Evolutionary conservation across 2,329 filamentous ascomycete species (phyloP).

Genomic region (Cordyceps cateniannulata): DNA sequence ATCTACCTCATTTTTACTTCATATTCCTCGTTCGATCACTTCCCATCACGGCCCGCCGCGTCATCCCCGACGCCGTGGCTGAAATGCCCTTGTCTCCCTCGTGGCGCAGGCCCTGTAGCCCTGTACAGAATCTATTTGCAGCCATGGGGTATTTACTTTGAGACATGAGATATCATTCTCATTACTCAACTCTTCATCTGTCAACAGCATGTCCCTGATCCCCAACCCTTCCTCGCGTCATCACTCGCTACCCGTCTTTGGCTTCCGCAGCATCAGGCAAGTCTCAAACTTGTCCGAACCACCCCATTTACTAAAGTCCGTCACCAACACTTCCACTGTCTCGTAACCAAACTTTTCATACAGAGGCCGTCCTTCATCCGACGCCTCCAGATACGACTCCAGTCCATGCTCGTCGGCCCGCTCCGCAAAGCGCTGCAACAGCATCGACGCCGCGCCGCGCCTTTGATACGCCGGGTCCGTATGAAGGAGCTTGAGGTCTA

Average conservation of each 20-base stretch:
- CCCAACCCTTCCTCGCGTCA: background rate
- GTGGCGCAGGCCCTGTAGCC: background rate
- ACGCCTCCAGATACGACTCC: constrained; percentile 31
- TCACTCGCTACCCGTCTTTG: background rate
- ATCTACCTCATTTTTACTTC: background rate
- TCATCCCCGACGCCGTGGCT: background rate
- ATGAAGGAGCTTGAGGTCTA: constrained; percentile 32
- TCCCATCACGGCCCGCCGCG: background rate
- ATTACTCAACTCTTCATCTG: no score
- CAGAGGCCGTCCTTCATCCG: constrained; percentile 23
- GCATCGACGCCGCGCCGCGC: constrained; percentile 27
- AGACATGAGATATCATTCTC: no score
- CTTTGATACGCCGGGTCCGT: constrained; percentile 31
- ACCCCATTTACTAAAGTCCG: constrained; percentile 25
- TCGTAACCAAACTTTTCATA: constrained; percentile 31
- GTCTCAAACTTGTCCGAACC: constrained; percentile 17
- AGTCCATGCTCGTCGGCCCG: constrained; percentile 31
- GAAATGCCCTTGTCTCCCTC: background rate
- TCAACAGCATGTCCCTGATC: background rate
- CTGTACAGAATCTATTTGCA: no score
- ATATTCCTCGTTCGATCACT: no score
- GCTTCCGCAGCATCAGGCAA: constrained; percentile 10
- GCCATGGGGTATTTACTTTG: no score
- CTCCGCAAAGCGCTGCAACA: constrained; percentile 28
- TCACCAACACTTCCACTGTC: constrained; percentile 21